Evolutionary conservation across 2,329 filamentous ascomycete species (phyloP).

Genomic region (Zymoseptoria pseudotritici): DNA sequence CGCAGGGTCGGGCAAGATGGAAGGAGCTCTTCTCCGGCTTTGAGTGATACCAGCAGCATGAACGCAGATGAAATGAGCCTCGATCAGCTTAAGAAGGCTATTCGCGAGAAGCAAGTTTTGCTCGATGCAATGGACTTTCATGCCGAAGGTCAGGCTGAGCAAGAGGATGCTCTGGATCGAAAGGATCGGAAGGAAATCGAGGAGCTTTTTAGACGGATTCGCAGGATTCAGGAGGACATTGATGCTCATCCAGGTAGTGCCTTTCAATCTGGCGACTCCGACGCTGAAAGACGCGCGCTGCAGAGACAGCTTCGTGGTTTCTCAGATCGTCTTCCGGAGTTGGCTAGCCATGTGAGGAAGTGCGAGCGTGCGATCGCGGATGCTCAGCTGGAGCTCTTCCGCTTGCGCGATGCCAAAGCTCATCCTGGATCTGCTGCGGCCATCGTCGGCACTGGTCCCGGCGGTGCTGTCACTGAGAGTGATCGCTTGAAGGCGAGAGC

Average conservation of each 20-base stretch:
- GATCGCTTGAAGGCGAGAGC: conserved; percentile 91
- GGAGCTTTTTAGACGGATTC: conserved; percentile 85
- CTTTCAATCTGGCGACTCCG: conserved; percentile 65
- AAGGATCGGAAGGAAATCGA: conserved; percentile 88
- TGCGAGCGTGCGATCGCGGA: conserved; percentile 91
- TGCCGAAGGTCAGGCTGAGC: conserved; percentile 80
- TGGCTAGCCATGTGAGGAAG: conserved; percentile 85
- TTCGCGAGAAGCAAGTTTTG: conserved; percentile 87
- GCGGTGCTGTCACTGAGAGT: conserved; percentile 81
- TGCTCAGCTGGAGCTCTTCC: conserved; percentile 84
- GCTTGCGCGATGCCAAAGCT: conserved; percentile 84
- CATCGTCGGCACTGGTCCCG: conserved; percentile 87
- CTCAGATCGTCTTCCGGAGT: conserved; percentile 81
- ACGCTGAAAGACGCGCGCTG: conserved; percentile 76
- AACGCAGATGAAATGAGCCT: conserved; percentile 75
- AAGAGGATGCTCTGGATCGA: conserved; percentile 86
- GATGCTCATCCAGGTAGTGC: conserved; percentile 77
- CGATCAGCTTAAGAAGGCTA: conserved; percentile 85
- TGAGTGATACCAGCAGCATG: conserved; percentile 50
- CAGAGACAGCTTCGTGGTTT: conserved; percentile 84
- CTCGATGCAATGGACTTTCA: conserved; percentile 94
- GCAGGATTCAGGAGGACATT: conserved; percentile 88
- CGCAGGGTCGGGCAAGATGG: conserved; percentile 64
- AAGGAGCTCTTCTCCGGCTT: conserved; percentile 68
- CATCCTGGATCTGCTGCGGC: conserved; percentile 72